A percentile compares a stretch with the other conserved stretches of the same genome.
Evolutionary conservation across 495 filamentous ascomycete species (phyloP).

Genomic region (Neurospora sp.): DNA sequence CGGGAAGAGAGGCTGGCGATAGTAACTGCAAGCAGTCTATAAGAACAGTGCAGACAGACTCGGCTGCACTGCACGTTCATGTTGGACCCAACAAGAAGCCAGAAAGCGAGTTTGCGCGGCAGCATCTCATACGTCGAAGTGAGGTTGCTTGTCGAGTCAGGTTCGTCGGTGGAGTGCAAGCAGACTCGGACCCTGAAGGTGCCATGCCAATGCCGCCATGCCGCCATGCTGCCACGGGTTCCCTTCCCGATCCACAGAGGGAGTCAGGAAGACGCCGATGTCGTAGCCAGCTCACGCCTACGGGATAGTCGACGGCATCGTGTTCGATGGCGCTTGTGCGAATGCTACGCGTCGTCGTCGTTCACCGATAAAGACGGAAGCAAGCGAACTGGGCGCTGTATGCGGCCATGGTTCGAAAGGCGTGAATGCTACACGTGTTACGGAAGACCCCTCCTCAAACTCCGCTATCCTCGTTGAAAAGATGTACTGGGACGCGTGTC

Average conservation of each 20-base stretch:
- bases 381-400: not conserved
- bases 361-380: not conserved
- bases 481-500: not conserved
- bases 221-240: not conserved
- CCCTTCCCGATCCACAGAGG: not conserved
- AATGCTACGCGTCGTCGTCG: not conserved
- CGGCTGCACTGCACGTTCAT: not conserved
- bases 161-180: not conserved
- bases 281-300: not conserved
- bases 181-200: not conserved
- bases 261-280: not conserved
- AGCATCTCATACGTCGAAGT: conserved; percentile 18
- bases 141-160: not conserved
- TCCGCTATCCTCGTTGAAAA: not conserved
- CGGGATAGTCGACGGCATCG: not conserved
- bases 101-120: conserved; percentile 9
- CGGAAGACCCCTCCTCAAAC: not conserved
- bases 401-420: not conserved
- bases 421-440: not conserved
- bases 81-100: not conserved
- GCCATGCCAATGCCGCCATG: not conserved
- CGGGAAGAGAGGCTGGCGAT: not conserved
- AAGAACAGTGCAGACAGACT: not conserved
- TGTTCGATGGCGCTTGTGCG: not conserved
- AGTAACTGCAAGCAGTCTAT: not conserved